Percentiles rank a stretch among this genome's conserved stretches.
These are phyloP conservation scores for Aethionema arabicum DNA, from an alignment of 345 rosid genomes.

Conservation along the genomic window DNA sequence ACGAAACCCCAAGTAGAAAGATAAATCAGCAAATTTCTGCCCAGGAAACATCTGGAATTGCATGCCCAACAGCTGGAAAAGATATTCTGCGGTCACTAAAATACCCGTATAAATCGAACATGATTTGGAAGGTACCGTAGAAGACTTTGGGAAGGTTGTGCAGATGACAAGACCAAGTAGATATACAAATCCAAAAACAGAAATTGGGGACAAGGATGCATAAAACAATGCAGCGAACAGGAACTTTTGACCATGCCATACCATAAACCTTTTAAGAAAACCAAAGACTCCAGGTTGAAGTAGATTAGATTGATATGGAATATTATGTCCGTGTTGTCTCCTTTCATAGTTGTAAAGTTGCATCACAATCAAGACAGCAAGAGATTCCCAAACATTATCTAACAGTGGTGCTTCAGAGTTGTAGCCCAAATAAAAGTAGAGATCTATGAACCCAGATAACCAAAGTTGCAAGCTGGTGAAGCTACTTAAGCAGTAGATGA, in stretches of 20 bases:
- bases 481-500: constrained; percentile 85
- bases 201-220: constrained; percentile 76
- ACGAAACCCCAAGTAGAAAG: constrained; percentile 66
- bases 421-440: constrained; percentile 79
- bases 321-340: constrained; percentile 75
- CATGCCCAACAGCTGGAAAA: constrained; percentile 94
- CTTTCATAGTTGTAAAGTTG: constrained; percentile 97
- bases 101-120: constrained; percentile 69
- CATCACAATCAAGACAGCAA: constrained; percentile 95
- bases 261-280: constrained; percentile 64
- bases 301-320: constrained; percentile 46
- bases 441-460: constrained; percentile 70
- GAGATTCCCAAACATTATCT: constrained; percentile 90
- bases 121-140: constrained; percentile 80
- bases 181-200: constrained; percentile 81
- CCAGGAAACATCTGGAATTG: constrained; percentile 96
- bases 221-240: constrained; percentile 74
- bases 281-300: constrained; percentile 64
- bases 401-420: constrained; percentile 63
- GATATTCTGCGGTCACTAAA: constrained; percentile 74
- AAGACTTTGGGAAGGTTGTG: constrained; percentile 81
- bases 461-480: constrained; percentile 71
- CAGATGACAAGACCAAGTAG: constrained; percentile 75
- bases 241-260: constrained; percentile 95
- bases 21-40: constrained; percentile 62